Evolutionary conservation across 441 rosid species (phyloP).

Genomic region (Arabidopsis lyrata): DNA sequence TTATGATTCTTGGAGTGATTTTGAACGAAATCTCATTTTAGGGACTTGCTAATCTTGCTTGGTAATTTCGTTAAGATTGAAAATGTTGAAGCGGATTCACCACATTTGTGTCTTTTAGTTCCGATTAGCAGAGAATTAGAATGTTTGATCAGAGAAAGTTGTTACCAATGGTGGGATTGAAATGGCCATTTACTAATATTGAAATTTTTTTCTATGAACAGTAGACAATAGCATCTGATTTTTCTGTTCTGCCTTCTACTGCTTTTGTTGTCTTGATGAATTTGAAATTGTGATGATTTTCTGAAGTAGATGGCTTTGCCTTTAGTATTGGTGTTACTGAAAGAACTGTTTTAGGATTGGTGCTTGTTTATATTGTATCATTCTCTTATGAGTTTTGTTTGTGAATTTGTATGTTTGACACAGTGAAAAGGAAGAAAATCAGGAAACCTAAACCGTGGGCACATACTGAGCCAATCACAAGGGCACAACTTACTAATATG

Average conservation of each 20-base stretch:
- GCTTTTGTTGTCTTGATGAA: neutral
- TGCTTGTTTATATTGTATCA: neutral
- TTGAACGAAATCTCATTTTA: neutral
- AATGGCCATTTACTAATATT: too few species aligned
- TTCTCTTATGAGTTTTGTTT: neutral
- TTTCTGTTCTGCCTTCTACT: neutral
- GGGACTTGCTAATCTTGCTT: neutral
- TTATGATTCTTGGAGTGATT: neutral
- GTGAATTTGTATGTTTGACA: neutral
- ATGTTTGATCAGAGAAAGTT: neutral
- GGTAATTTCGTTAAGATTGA: neutral
- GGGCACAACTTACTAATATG: constrained; percentile 56
- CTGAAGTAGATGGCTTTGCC: neutral
- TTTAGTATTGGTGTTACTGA: neutral
- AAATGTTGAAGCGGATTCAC: neutral
- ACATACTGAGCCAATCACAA: constrained; percentile 65
- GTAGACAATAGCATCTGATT: neutral
- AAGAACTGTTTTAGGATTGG: neutral
- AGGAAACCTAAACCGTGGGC: constrained; percentile 69
- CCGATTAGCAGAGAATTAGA: neutral
- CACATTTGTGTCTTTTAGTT: too few species aligned
- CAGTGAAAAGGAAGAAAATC: constrained; percentile 53
- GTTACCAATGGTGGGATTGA: neutral
- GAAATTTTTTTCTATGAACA: too few species aligned
- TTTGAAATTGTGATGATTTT: neutral